These are phyloP conservation scores for Jimgerdemannia lactiflua DNA, from an alignment of 192 early-diverging fungal genomes.

Conservation along the genomic window DNA sequence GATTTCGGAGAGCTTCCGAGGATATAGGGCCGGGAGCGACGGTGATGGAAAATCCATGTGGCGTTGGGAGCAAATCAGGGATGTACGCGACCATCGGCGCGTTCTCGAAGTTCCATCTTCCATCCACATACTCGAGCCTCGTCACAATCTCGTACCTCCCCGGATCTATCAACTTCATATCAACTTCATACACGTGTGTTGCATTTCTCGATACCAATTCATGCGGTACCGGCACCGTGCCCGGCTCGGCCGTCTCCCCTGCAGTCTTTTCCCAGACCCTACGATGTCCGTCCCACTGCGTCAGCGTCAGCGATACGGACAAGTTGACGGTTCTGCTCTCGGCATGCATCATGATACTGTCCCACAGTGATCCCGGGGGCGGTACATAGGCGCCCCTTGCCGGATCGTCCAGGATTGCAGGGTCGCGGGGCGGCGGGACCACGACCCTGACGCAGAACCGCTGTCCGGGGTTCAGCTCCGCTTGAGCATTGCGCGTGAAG, in stretches of 20 bases:
- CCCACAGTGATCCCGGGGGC: conserved; percentile 26
- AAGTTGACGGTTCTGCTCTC: conserved; percentile 14
- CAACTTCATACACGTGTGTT: conserved; percentile 48
- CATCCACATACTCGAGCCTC: conserved; percentile 40
- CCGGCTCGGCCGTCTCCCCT: conserved; percentile 7
- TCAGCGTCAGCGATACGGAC: conserved; percentile 23
- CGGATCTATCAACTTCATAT: conserved; percentile 33
- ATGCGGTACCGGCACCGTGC: not conserved
- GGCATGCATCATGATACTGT: conserved; percentile 32
- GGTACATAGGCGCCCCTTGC: conserved; percentile 12
- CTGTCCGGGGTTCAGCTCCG: conserved; percentile 13
- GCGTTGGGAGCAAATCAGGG: conserved; percentile 27
- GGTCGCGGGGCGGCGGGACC: conserved; percentile 24
- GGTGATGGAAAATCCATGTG: conserved; percentile 3
- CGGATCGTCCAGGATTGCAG: not conserved
- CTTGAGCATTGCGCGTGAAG: not conserved
- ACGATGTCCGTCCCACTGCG: conserved; percentile 8
- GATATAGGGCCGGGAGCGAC: conserved; percentile 2
- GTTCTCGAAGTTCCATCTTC: conserved; percentile 46
- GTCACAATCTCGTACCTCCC: conserved; percentile 33
- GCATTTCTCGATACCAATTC: conserved; percentile 13
- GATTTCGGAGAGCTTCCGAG: not conserved
- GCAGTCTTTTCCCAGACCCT: not conserved
- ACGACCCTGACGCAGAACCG: conserved; percentile 40
- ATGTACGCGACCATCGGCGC: conserved; percentile 27